Conservation (phyloP, 2,329 filamentous ascomycete species). For the Pyrenophora tritici-repentis region DNA sequence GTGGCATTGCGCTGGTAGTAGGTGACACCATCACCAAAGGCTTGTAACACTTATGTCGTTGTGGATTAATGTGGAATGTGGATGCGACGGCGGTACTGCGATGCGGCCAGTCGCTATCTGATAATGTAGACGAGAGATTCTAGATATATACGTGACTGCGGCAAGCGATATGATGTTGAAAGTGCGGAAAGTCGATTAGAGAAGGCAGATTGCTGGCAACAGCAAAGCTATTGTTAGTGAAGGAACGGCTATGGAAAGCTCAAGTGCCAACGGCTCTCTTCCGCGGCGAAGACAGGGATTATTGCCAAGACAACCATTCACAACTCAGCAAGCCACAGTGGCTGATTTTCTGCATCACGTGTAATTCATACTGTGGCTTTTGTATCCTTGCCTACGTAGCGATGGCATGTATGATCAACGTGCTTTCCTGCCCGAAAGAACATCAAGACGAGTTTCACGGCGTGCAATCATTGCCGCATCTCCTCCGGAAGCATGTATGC, state of each 20-base stretch:
- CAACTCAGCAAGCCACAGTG: no score
- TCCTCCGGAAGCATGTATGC: constrained; percentile 1
- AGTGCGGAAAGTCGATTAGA: background rate
- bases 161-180: background rate
- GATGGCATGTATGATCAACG: no score
- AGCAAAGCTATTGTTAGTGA: constrained; percentile 8
- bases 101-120: background rate
- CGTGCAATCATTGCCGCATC: background rate
- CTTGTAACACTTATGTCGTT: background rate
- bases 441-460: background rate
- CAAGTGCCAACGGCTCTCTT: constrained; percentile 19
- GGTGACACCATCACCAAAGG: constrained; percentile 37
- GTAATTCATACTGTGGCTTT: no score
- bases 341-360: no score
- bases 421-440: no score
- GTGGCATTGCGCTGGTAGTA: constrained; percentile 21
- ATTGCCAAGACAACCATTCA: constrained; percentile 16
- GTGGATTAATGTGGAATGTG: background rate
- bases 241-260: constrained; percentile 12
- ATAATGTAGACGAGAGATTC: background rate
- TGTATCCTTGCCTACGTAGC: no score
- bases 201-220: background rate
- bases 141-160: background rate
- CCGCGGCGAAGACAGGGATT: constrained; percentile 23
- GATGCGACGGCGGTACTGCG: background rate